phyloP scores from a whole-genome alignment of 495 filamentous ascomycete species.

The Articulospora tetracladia region DNA sequence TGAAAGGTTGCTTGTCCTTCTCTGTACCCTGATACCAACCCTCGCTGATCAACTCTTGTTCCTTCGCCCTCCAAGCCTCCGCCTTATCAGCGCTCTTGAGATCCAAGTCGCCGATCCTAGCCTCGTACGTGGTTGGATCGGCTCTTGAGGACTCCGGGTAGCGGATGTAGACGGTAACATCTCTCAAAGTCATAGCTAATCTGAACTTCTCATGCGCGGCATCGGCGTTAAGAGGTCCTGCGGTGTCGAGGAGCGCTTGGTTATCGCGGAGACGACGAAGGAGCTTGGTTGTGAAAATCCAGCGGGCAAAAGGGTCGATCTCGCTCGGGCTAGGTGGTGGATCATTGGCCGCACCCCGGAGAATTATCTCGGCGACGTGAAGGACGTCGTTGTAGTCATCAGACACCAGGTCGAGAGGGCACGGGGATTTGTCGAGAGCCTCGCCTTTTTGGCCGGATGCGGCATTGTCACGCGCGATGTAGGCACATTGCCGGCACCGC shows the following conservation, averaged over 20 bases:
- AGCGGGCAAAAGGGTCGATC: conserved; percentile 22
- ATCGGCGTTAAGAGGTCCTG: conserved; percentile 36
- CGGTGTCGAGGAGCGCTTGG: conserved; percentile 47
- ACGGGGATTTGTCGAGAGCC: conserved; percentile 31
- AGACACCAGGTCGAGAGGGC: conserved; percentile 54
- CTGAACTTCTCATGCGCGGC: conserved; percentile 24
- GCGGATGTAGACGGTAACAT: conserved; percentile 70
- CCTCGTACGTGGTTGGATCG: conserved; percentile 57
- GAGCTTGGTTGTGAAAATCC: conserved; percentile 29
- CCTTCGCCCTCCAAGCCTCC: conserved; percentile 66
- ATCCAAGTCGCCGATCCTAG: conserved; percentile 82
- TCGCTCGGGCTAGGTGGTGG: conserved; percentile 62
- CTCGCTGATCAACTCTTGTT: conserved; percentile 56
- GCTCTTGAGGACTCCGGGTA: background rate
- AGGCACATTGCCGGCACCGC: conserved; percentile 84
- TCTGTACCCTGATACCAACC: conserved; percentile 67
- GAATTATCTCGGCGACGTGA: conserved; percentile 68
- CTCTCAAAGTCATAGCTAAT: conserved; percentile 80
- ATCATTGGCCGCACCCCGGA: conserved; percentile 45
- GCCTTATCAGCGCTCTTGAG: conserved; percentile 74
- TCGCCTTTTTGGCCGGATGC: background rate
- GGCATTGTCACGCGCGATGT: conserved; percentile 35
- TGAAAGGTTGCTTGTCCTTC: conserved; percentile 7
- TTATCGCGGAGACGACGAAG: conserved; percentile 42
- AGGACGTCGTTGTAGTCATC: conserved; percentile 21